A percentile compares a stretch with the other conserved stretches of the same genome.
Evolutionary conservation across 1,284 basidiomycete genomes (phyloP).

Genomic region (Ustilago sp.): DNA sequence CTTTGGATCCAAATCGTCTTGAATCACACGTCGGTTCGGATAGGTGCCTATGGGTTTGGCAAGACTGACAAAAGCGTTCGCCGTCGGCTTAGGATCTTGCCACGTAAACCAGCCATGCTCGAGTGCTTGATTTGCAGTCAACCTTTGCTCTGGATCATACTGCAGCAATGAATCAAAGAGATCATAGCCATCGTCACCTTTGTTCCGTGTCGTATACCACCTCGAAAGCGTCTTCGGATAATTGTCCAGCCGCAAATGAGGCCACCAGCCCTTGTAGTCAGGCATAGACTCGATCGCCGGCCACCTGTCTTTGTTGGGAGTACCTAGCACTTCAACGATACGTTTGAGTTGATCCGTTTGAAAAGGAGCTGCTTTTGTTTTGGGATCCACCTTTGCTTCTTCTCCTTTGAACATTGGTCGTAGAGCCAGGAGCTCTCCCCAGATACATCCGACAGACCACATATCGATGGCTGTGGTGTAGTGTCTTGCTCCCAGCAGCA

Average conservation of each 20-base stretch:
- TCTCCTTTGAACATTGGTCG: conserved; percentile 99
- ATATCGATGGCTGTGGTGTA: conserved; percentile 97
- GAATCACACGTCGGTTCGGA: conserved; percentile 72
- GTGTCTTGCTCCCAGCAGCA: conserved; percentile 92
- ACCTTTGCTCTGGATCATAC: conserved; percentile 88
- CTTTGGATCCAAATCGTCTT: conserved; percentile 72
- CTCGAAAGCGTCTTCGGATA: conserved; percentile 78
- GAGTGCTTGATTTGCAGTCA: conserved; percentile 85
- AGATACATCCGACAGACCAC: conserved; percentile 98
- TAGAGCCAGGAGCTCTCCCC: conserved; percentile 91
- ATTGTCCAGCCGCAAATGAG: conserved; percentile 45
- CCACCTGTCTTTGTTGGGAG: conserved; percentile 87
- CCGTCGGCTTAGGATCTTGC: conserved; percentile 69
- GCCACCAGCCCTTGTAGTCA: conserved; percentile 78
- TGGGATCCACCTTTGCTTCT: conserved; percentile 88
- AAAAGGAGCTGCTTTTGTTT: conserved; percentile 64
- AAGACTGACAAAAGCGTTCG: conserved; percentile 67
- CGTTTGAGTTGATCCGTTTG: conserved; percentile 85
- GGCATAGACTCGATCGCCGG: conserved; percentile 84
- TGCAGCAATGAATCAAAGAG: conserved; percentile 68
- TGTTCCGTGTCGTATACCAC: conserved; percentile 81
- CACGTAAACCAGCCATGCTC: conserved; percentile 76
- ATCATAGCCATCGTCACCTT: conserved; percentile 62
- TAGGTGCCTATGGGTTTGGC: conserved; percentile 71
- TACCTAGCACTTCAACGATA: conserved; percentile 94